Base-by-base conservation (phyloP, 1,139 yeast species). In the Kodamaea fungicola region DNA sequence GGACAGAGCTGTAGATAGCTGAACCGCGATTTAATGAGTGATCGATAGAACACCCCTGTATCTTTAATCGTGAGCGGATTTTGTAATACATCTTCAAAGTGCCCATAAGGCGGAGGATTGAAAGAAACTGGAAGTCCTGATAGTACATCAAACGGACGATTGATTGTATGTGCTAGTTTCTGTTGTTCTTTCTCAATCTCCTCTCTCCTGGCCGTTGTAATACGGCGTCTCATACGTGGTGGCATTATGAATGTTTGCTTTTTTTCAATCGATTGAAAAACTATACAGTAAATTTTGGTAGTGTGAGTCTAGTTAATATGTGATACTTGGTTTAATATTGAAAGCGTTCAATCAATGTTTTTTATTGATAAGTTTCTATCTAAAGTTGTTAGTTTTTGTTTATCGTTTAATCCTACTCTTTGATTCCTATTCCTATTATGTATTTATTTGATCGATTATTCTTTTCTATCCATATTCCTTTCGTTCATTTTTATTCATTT, bases 61-160 rank as follows among this genome's bases (percentile, higher is more conserved):
- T 88, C 96, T 50, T 78, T 78, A 4, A 84, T 71, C 0, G 87
- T 74, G 28, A 88, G 62, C 2, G 95, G 87, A 41, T 78, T 76
- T 32, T 76, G 76, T 26, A 88, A 62, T 3, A 76, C 69, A 8
- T 71, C 67, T 41, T 66, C 71, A 49, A 62, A 65, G 40, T 59
- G 59, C 1, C 68, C 71, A 47, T 78, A 74, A 32, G 89, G 87
- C 0, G 92, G 86, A 8, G 61, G 58, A 22, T 71, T 76, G 38
- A 63, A 65, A 0, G 92, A 78, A 6, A 87, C 74, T 0, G 96
- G 96, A n/a, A 88, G 62, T 2, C 78, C 81, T 30, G 82, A 76
- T 3, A 81, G 65, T 7, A 80, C 73, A 46, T 80, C 83, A 55
- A 83, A 84, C 2, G 90, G 92, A 38, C 86, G 67, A 22, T 68